These are phyloP conservation scores for Cladosporium oxysporum DNA, from an alignment of 2,329 filamentous ascomycete genomes.

Conservation along the genomic window DNA sequence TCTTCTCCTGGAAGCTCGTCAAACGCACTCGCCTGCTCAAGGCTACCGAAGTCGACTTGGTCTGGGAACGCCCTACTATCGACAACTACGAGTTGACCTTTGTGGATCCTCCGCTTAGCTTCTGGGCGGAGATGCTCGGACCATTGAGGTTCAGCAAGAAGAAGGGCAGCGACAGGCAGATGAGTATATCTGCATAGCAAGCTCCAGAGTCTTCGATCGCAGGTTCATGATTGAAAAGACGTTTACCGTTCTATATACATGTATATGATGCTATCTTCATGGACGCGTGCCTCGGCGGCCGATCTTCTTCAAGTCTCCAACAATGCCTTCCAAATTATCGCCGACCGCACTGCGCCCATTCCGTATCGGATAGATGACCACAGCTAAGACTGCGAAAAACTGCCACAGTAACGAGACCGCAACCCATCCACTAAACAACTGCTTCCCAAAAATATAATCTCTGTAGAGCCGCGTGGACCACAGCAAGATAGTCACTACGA, in stretches of 20 bases:
- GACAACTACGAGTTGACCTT: slow-evolving; percentile 61
- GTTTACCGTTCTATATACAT: background rate
- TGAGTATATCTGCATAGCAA: background rate
- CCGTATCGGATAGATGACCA: background rate
- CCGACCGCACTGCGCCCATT: background rate
- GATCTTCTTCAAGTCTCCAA: background rate
- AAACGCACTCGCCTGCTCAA: slow-evolving; percentile 60
- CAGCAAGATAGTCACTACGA: background rate
- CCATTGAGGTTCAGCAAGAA: slow-evolving; percentile 41
- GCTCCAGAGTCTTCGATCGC: background rate
- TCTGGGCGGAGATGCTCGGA: slow-evolving; percentile 56
- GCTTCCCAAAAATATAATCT: background rate
- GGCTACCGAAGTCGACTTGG: slow-evolving; percentile 58
- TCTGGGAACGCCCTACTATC: slow-evolving; percentile 64
- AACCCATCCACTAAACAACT: background rate
- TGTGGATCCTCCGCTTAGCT: slow-evolving; percentile 49
- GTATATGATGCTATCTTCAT: background rate
- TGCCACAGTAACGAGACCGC: background rate
- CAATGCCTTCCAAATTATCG: background rate
- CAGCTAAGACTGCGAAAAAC: background rate
- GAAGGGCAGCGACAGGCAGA: slow-evolving; percentile 20
- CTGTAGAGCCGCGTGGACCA: too few relatives aligned
- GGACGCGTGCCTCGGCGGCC: background rate
- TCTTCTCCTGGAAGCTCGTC: slow-evolving; percentile 63
- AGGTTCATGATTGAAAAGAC: background rate